A percentile compares a stretch with the other conserved stretches of the same genome.
Conservation (phyloP, 2,329 filamentous ascomycete species). For the Septoria petroselini region DNA sequence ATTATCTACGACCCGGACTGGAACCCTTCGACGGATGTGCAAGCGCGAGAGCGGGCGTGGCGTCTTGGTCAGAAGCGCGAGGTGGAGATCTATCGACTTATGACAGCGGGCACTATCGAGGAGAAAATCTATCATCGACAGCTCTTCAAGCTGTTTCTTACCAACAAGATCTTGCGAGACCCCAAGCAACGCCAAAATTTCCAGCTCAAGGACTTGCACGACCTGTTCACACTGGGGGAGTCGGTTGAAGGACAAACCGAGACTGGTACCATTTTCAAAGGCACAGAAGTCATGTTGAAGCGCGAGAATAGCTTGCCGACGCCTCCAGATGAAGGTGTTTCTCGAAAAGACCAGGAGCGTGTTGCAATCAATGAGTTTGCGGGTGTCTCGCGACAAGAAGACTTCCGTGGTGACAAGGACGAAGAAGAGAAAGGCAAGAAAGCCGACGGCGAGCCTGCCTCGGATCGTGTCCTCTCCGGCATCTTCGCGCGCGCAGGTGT, state of each 20-base stretch:
- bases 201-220: slow-evolving; percentile 83
- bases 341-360: slow-evolving; percentile 15
- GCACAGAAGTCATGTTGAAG: slow-evolving; percentile 72
- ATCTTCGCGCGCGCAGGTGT: slow-evolving; percentile 85
- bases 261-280: slow-evolving; percentile 80
- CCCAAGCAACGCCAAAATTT: slow-evolving; percentile 91
- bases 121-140: slow-evolving; percentile 99
- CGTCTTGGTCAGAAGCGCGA: slow-evolving; percentile 90
- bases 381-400: slow-evolving; percentile 46
- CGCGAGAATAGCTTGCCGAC: slow-evolving; percentile 33
- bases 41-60: slow-evolving; percentile 94
- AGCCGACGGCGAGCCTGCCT: slow-evolving; percentile 40
- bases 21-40: slow-evolving; percentile 95
- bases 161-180: slow-evolving; percentile 92
- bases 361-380: slow-evolving; percentile 35
- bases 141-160: slow-evolving; percentile 97
- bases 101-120: slow-evolving; percentile 96
- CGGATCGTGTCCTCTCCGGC: slow-evolving; percentile 78
- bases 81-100: slow-evolving; percentile 94
- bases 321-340: slow-evolving; percentile 31
- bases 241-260: slow-evolving; percentile 68
- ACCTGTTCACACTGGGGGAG: slow-evolving; percentile 78
- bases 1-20: slow-evolving; percentile 99
- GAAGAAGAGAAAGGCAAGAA: slow-evolving; percentile 28
- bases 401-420: slow-evolving; percentile 38